Evolutionary conservation across 2,329 filamentous ascomycete genomes (phyloP).

Genomic region (Sporothrix mexicana): DNA sequence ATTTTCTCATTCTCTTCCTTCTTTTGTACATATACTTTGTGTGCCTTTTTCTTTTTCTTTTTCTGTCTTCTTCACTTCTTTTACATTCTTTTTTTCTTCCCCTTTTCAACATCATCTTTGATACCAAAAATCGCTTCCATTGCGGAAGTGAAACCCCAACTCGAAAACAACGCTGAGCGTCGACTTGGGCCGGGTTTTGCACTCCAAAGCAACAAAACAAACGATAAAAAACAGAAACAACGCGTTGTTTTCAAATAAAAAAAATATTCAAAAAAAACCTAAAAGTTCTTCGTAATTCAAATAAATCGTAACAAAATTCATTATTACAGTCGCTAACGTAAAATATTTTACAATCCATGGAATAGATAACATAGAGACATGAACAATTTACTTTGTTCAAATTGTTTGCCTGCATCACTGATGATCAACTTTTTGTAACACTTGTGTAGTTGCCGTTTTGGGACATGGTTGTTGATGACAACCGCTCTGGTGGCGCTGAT

Average conservation of each 20-base stretch:
- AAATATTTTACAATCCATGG: background rate
- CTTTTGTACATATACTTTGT: conserved; percentile 5
- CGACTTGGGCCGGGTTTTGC: conserved; percentile 11
- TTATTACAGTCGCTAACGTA: no score
- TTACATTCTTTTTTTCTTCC: conserved; percentile 6
- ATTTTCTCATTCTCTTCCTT: conserved; percentile 23
- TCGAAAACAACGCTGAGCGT: conserved; percentile 29
- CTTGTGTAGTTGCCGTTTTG: conserved; percentile 7
- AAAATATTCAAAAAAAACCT: conserved; percentile 3
- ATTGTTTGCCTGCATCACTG: background rate
- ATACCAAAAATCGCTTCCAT: conserved; percentile 3
- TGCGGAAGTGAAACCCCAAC: background rate
- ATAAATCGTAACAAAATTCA: background rate
- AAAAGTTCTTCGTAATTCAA: background rate
- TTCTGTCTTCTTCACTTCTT: background rate
- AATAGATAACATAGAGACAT: background rate
- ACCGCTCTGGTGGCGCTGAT: background rate
- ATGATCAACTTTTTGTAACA: background rate
- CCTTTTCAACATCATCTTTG: conserved; percentile 14
- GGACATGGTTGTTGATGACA: conserved; percentile 3
- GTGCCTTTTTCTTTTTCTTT: conserved; percentile 14
- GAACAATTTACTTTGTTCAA: no score
- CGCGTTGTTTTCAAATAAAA: background rate
- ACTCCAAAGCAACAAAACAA: conserved; percentile 15
- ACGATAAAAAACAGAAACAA: conserved; percentile 28